phyloP scores from a whole-genome alignment of 2,329 filamentous ascomycete species.

The Calonectria pseudoreteaudii region DNA sequence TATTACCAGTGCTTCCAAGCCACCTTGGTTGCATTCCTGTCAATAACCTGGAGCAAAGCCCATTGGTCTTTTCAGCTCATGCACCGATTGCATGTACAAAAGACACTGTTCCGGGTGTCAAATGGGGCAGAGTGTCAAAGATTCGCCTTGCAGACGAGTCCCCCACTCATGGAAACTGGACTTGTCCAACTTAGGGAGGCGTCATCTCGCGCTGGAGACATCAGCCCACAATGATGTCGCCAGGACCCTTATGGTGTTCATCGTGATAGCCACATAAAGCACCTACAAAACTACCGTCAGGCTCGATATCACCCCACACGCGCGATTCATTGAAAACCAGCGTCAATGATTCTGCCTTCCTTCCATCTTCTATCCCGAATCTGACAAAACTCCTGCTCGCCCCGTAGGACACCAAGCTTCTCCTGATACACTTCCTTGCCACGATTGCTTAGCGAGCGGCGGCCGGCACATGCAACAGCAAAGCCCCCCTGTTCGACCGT shows the following conservation, averaged over 20 bases:
- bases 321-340: background rate
- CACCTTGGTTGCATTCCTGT: background rate
- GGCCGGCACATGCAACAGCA: slow-evolving; percentile 3
- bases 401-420: background rate
- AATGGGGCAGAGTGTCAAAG: slow-evolving; percentile 22
- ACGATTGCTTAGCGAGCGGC: background rate
- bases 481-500: slow-evolving; percentile 12
- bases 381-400: background rate
- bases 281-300: background rate
- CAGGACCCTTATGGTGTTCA: slow-evolving; percentile 20
- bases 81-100: background rate
- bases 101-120: background rate
- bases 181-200: slow-evolving; percentile 37
- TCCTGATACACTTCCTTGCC: background rate
- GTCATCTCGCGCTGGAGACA: slow-evolving; percentile 42
- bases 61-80: background rate
- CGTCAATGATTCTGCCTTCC: background rate
- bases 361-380: background rate
- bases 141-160: slow-evolving; percentile 35
- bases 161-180: slow-evolving; percentile 30
- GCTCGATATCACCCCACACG: background rate
- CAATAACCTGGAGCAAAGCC: background rate
- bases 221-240: slow-evolving; percentile 46
- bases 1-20: background rate
- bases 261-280: background rate